Percentiles rank a stretch among this genome's conserved stretches.
Evolutionary conservation across 139 green algal genomes (phyloP).

Genomic region (Chlamydomonas urium): DNA sequence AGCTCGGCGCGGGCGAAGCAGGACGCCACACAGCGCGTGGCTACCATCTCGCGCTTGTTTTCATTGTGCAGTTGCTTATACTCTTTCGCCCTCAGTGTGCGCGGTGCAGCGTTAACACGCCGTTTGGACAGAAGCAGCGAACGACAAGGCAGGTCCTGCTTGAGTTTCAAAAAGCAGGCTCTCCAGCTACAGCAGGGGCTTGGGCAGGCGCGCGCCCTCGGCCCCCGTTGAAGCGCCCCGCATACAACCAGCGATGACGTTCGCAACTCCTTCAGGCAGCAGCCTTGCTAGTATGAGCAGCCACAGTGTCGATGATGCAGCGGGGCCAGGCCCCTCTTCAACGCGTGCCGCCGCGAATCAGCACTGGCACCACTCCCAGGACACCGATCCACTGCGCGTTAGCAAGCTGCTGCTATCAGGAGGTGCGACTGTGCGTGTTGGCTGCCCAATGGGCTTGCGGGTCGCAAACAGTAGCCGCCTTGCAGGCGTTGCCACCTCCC

Average conservation of each 20-base stretch:
- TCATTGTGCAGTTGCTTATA: no score
- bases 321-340: not conserved
- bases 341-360: not conserved
- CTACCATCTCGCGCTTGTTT: not conserved
- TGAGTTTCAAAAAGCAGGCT: no score
- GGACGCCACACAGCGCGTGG: not conserved
- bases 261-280: not conserved
- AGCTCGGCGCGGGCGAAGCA: not conserved
- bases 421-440: not conserved
- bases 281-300: not conserved
- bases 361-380: not conserved
- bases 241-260: not conserved
- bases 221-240: no score
- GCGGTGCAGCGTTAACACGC: no score
- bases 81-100: no score
- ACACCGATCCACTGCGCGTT: not conserved
- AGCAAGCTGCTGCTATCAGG: conserved; percentile 9
- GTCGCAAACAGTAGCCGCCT: no score
- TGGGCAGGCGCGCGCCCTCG: no score
- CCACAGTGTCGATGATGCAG: not conserved
- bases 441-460: not conserved
- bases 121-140: no score
- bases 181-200: no score
- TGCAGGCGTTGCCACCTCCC: no score
- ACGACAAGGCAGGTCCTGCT: no score